Evolutionary conservation across 495 filamentous ascomycete species (phyloP).

Genomic region (Xeromyces bisporus): DNA sequence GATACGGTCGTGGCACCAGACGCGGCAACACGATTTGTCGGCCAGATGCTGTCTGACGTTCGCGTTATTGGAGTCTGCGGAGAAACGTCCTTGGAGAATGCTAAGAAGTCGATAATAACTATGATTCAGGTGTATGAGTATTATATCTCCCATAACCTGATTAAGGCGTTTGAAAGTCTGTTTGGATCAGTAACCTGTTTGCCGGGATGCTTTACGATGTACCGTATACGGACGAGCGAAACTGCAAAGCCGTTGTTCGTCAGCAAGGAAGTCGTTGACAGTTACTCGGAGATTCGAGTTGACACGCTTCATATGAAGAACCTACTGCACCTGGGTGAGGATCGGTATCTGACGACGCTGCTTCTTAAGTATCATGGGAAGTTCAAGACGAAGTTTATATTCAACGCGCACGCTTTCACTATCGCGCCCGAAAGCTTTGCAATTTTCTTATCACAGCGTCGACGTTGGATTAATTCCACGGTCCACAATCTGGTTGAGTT

Average conservation of each 20-base stretch:
- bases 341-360: slow-evolving; percentile 90
- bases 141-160: slow-evolving; percentile 95
- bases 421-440: slow-evolving; percentile 85
- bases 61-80: slow-evolving; percentile 85
- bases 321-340: slow-evolving; percentile 74
- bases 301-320: slow-evolving; percentile 99
- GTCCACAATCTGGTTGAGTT: slow-evolving; percentile 96
- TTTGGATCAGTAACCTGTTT: slow-evolving; percentile 97
- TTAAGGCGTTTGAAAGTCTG: slow-evolving; percentile 95
- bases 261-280: slow-evolving; percentile 70
- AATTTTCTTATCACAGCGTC: slow-evolving; percentile 93
- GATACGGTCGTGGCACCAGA: slow-evolving; percentile 89
- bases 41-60: slow-evolving; percentile 80
- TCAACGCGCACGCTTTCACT: slow-evolving; percentile 83
- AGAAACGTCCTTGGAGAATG: slow-evolving; percentile 85
- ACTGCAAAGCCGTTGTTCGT: slow-evolving; percentile 92
- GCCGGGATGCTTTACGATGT: slow-evolving; percentile 97
- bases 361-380: slow-evolving; percentile 82
- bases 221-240: slow-evolving; percentile 84
- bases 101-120: slow-evolving; percentile 79
- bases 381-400: slow-evolving; percentile 97
- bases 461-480: slow-evolving; percentile 98
- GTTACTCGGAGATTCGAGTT: slow-evolving; percentile 80
- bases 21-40: slow-evolving; percentile 82
- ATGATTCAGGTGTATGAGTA: slow-evolving; percentile 99